These are phyloP conservation scores for Zychaea mexicana DNA, from an alignment of 371 early-diverging fungal species.

Conservation along the genomic window DNA sequence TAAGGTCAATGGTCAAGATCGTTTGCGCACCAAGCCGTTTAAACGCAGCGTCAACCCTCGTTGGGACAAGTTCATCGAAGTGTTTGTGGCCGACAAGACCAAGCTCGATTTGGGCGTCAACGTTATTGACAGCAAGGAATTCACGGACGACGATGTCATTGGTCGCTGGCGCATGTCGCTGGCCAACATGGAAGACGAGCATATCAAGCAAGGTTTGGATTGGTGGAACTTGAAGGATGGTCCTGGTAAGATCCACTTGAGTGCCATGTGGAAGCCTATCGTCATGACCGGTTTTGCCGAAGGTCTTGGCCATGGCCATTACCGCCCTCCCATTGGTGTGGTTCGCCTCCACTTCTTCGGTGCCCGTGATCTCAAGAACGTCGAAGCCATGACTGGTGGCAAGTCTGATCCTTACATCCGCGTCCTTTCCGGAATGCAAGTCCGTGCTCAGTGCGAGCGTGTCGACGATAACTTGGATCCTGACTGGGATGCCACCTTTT, in stretches of 20 bases:
- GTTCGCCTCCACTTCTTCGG: slow-evolving; percentile 76
- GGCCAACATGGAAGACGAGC: slow-evolving; percentile 31
- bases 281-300: slow-evolving; percentile 53
- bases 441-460: slow-evolving; percentile 65
- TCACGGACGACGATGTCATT: slow-evolving; percentile 31
- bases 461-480: slow-evolving; percentile 79
- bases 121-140: slow-evolving; percentile 29
- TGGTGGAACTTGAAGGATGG: slow-evolving; percentile 54
- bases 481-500: slow-evolving; percentile 78
- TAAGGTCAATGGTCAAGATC: slow-evolving; percentile 40
- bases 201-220: slow-evolving; percentile 43
- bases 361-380: slow-evolving; percentile 77
- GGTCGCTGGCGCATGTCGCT: slow-evolving; percentile 34
- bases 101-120: slow-evolving; percentile 34
- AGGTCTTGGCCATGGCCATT: slow-evolving; percentile 37
- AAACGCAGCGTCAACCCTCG: slow-evolving; percentile 58
- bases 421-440: slow-evolving; percentile 65
- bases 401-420: slow-evolving; percentile 87
- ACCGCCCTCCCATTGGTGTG: slow-evolving; percentile 78
- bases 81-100: slow-evolving; percentile 49
- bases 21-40: slow-evolving; percentile 41
- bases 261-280: slow-evolving; percentile 60
- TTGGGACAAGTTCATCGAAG: slow-evolving; percentile 52
- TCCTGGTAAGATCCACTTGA: slow-evolving; percentile 53
- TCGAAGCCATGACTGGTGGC: slow-evolving; percentile 67